A percentile compares a stretch with the other conserved stretches of the same genome.
Evolutionary conservation across 2,329 filamentous ascomycete genomes (phyloP).

Genomic region (Phialophora tarda): DNA sequence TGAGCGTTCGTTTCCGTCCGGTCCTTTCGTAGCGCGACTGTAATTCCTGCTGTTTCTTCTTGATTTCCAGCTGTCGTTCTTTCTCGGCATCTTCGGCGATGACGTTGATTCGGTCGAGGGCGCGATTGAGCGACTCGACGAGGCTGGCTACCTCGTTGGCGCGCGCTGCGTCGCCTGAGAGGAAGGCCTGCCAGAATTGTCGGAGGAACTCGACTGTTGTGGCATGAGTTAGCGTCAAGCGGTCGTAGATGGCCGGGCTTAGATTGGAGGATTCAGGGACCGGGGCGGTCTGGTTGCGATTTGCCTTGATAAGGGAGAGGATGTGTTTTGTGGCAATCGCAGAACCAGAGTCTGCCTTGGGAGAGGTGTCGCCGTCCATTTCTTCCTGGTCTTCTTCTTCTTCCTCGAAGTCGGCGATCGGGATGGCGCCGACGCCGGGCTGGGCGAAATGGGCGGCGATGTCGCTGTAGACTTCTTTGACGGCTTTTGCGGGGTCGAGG

Average conservation of each 20-base stretch:
- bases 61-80: conserved; percentile 66
- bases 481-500: conserved; percentile 36
- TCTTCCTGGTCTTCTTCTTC: conserved; percentile 29
- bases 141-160: conserved; percentile 81
- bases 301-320: conserved; percentile 62
- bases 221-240: conserved; percentile 77
- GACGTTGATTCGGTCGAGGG: conserved; percentile 76
- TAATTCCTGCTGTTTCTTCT: conserved; percentile 68
- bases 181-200: conserved; percentile 93
- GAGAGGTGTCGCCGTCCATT: conserved; percentile 51
- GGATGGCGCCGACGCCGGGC: conserved; percentile 36
- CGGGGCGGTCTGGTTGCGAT: conserved; percentile 55
- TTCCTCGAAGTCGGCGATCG: conserved; percentile 34
- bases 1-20: conserved; percentile 73
- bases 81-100: conserved; percentile 80
- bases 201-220: conserved; percentile 95
- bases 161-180: conserved; percentile 83
- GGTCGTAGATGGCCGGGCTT: conserved; percentile 62
- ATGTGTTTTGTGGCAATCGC: conserved; percentile 65
- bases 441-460: conserved; percentile 31
- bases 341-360: conserved; percentile 70
- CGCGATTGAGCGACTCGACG: conserved; percentile 78
- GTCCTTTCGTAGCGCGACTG: conserved; percentile 73
- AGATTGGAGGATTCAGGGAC: conserved; percentile 53
- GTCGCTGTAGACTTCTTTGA: conserved; percentile 33